Conservation (phyloP, 176 grass and related monocot genomes). For the Aegilops longissima region DNA sequence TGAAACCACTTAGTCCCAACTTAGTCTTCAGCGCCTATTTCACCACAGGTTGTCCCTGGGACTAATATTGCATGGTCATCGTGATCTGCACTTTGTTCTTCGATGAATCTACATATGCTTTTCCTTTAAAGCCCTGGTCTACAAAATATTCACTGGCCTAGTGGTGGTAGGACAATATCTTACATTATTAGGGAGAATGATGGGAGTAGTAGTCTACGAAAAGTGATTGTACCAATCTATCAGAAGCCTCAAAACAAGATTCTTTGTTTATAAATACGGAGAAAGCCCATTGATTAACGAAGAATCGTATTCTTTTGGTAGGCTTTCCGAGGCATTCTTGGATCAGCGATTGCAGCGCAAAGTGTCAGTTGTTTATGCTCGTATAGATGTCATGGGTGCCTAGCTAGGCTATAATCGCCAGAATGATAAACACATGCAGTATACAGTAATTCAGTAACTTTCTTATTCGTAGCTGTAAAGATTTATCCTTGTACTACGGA, state of each 20-base stretch:
- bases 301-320: constrained; percentile 36
- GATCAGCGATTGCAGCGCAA: background rate
- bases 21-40: background rate
- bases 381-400: background rate
- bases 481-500: background rate
- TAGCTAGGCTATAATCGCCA: background rate
- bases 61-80: background rate
- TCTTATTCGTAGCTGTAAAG: background rate
- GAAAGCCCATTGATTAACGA: background rate
- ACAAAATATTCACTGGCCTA: constrained; percentile 29
- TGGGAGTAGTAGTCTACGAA: background rate
- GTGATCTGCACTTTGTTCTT: background rate
- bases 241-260: constrained; percentile 31
- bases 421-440: constrained; percentile 14
- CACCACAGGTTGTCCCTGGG: background rate
- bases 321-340: constrained; percentile 27
- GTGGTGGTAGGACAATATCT: background rate
- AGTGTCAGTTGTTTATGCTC: constrained; percentile 27
- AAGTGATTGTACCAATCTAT: background rate
- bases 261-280: constrained; percentile 31
- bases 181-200: background rate
- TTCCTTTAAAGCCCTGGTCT: background rate
- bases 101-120: background rate
- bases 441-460: background rate
- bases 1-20: no score